Conservation (phyloP, 2,329 filamentous ascomycete genomes). For the Claviceps citrina region DNA sequence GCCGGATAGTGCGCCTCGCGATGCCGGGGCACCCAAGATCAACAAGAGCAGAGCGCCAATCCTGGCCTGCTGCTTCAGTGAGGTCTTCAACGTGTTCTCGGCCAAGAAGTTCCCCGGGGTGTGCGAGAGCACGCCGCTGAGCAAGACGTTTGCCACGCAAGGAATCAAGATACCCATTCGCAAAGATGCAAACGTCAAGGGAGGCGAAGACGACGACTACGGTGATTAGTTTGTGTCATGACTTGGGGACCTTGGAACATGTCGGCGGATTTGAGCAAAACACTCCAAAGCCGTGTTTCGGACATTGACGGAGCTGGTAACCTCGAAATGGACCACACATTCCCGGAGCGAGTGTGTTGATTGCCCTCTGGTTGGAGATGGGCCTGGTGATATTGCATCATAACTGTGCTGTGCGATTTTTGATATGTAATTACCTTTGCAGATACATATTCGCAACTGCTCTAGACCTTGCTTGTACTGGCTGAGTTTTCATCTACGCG, state of each 20-base stretch:
- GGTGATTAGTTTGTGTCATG: slow-evolving; percentile 12
- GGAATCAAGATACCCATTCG: slow-evolving; percentile 95
- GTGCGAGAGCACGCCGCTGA: slow-evolving; percentile 79
- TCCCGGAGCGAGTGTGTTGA: no score
- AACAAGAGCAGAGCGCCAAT: slow-evolving; percentile 68
- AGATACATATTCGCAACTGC: no score
- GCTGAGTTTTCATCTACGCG: no score
- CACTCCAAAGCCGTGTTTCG: no score
- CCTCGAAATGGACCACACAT: no score
- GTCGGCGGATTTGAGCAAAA: no score
- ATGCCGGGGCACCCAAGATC: slow-evolving; percentile 31
- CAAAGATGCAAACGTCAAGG: slow-evolving; percentile 55
- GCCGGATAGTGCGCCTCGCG: slow-evolving; percentile 20
- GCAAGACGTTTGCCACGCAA: slow-evolving; percentile 83
- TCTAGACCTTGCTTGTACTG: no score
- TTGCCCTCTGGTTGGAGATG: no score
- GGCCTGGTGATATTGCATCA: no score
- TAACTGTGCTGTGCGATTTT: no score
- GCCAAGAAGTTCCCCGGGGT: slow-evolving; percentile 98
- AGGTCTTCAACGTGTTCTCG: slow-evolving; percentile 83
- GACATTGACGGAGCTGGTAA: no score
- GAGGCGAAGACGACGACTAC: slow-evolving; percentile 37
- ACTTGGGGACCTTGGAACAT: background rate
- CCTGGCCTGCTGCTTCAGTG: slow-evolving; percentile 71
- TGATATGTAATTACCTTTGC: no score